Evolutionary conservation across 305 asterid genomes (phyloP).

Genomic region (Solanum hybrid): DNA sequence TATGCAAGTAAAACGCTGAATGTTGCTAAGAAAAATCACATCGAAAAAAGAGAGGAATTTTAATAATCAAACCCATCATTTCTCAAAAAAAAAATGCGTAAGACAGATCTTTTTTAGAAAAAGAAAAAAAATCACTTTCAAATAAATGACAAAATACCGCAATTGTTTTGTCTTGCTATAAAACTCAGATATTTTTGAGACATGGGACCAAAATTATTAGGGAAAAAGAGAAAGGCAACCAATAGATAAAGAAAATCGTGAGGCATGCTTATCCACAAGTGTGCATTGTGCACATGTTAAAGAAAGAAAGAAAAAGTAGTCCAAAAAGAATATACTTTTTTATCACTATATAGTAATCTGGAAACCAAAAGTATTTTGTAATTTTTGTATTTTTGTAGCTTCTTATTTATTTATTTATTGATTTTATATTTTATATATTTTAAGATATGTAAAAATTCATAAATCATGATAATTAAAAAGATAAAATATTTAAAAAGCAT

Average conservation of each 20-base stretch:
- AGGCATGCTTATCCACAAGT: not conserved
- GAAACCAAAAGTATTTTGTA: not conserved
- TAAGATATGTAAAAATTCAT: too few relatives aligned
- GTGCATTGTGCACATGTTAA: not conserved
- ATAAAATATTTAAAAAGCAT: too few relatives aligned
- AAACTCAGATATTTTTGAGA: not conserved
- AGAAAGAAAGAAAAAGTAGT: not conserved
- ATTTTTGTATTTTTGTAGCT: not conserved
- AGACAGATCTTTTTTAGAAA: not conserved
- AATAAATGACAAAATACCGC: not conserved
- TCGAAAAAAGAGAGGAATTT: not conserved
- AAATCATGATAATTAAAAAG: too few relatives aligned
- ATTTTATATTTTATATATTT: too few relatives aligned
- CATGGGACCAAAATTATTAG: not conserved
- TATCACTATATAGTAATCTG: not conserved
- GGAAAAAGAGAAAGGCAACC: not conserved
- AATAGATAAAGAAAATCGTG: not conserved
- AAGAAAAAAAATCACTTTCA: not conserved
- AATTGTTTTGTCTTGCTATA: not conserved
- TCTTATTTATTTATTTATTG: too few relatives aligned
- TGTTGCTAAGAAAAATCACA: not conserved
- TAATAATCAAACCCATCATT: not conserved
- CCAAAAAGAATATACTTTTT: not conserved
- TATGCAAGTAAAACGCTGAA: not conserved
- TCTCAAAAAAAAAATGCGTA: too few relatives aligned